These are phyloP conservation scores for Cryptosporidium bovis DNA, from an alignment of 169 alveolate species.

Conservation along the genomic window DNA sequence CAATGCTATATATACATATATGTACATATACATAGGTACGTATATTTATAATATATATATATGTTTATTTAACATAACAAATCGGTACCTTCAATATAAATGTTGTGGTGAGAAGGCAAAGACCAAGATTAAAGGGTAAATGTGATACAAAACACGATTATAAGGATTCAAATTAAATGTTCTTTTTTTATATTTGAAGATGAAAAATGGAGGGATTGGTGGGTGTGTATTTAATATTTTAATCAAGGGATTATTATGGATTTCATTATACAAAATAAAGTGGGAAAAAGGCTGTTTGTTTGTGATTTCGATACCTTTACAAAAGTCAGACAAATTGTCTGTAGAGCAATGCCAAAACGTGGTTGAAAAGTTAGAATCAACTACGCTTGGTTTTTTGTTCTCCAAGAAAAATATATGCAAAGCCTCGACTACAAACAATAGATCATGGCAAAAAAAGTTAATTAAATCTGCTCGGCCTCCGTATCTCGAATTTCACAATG, in stretches of 20 bases:
- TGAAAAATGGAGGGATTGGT: no score
- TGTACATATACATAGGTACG: no score
- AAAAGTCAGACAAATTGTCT: conserved; percentile 21
- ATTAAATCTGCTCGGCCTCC: conserved; percentile 54
- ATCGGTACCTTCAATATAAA: no score
- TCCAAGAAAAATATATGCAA: conserved; percentile 22
- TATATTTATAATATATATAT: no score
- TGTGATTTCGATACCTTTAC: conserved; percentile 15
- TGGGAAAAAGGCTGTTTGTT: neutral
- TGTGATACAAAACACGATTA: no score
- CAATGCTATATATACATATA: no score
- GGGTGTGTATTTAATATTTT: no score
- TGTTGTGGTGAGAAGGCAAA: no score
- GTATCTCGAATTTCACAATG: conserved; percentile 44
- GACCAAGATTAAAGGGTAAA: no score
- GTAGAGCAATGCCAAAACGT: conserved; percentile 24
- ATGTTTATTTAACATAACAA: no score
- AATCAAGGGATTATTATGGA: neutral
- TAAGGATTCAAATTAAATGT: no score
- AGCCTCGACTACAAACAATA: neutral
- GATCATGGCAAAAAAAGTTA: conserved; percentile 40
- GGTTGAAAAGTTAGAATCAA: conserved; percentile 2
- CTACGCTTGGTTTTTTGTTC: conserved; percentile 27
- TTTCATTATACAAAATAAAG: neutral
- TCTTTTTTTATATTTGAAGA: no score